A percentile compares a stretch with the other conserved stretches of the same genome.
phyloP scores from a whole-genome alignment of 306 rosid species.

The Inga oerstediana region DNA sequence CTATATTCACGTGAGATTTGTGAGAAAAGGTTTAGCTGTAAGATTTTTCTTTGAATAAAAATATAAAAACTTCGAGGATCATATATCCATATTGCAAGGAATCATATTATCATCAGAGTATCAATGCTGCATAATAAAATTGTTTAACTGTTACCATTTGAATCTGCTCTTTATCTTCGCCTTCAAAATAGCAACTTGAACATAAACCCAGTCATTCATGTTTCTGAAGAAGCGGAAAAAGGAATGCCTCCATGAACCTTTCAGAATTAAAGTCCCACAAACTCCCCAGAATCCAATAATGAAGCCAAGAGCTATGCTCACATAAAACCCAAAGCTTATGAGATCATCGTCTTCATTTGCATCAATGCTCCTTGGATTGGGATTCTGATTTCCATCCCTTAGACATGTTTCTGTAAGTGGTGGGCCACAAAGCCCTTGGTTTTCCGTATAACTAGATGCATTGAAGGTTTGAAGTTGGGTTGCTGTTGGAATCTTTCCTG shows the following conservation, averaged over 20 bases:
- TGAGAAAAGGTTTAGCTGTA: too few species aligned
- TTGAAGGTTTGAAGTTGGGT: neutral
- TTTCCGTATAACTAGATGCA: neutral
- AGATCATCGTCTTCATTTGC: neutral
- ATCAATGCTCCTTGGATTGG: neutral
- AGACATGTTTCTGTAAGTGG: neutral
- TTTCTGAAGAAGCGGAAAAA: neutral
- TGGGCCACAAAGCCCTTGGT: neutral
- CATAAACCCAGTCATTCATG: neutral
- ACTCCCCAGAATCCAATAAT: neutral
- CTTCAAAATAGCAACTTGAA: neutral
- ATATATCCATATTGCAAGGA: too few species aligned
- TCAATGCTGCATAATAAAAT: too few species aligned
- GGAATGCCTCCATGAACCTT: neutral
- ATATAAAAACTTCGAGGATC: neutral
- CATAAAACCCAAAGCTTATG: neutral
- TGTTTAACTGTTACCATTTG: neutral
- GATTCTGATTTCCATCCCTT: neutral
- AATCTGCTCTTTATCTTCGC: neutral
- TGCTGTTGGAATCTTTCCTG: neutral
- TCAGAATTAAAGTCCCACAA: neutral
- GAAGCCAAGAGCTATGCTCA: neutral
- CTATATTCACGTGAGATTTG: too few species aligned
- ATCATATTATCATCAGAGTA: too few species aligned
- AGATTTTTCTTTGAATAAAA: too few species aligned